A percentile compares a stretch with the other conserved stretches of the same genome.
Evolutionary conservation across 768 basidiomycete genomes (phyloP).

Genomic region (Dentipellis fragilis): DNA sequence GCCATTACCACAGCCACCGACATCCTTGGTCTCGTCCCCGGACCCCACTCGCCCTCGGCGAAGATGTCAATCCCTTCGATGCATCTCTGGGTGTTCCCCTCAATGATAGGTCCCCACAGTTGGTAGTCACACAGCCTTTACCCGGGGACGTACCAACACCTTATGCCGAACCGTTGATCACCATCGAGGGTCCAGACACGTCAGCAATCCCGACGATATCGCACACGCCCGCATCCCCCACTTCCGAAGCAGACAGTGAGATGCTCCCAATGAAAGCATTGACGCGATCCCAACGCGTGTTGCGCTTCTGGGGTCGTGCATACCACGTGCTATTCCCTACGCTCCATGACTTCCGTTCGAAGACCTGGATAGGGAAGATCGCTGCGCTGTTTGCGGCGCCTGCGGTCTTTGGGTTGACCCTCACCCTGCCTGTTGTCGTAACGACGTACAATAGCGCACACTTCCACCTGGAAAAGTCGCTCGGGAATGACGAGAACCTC

Average conservation of each 20-base stretch:
- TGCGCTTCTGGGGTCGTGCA: conserved; percentile 27
- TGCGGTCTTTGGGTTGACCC: conserved; percentile 73
- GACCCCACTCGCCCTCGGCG: conserved; percentile 19
- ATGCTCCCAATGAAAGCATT: conserved; percentile 37
- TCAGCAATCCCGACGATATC: conserved; percentile 37
- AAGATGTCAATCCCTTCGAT: conserved; percentile 40
- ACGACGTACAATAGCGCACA: conserved; percentile 34
- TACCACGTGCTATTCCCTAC: conserved; percentile 78
- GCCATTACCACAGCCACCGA: conserved; percentile 51
- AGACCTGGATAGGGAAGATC: conserved; percentile 60
- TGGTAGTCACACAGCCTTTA: conserved; percentile 20
- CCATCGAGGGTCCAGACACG: conserved; percentile 11
- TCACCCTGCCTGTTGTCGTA: conserved; percentile 87
- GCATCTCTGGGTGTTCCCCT: conserved; percentile 39
- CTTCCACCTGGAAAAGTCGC: conserved; percentile 30
- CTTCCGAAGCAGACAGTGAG: conserved; percentile 34
- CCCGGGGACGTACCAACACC: conserved; percentile 2
- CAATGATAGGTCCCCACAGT: conserved; percentile 34
- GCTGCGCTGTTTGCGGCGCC: conserved; percentile 78
- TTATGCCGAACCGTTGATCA: conserved; percentile 6
- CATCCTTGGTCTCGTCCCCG: conserved; percentile 22
- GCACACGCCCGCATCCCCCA: conserved; percentile 40
- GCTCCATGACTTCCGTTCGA: conserved; percentile 59
- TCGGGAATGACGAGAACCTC: conserved; percentile 33
- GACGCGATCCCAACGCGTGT: conserved; percentile 29